phyloP scores from a whole-genome alignment of 1,284 basidiomycete genomes.

The Xerocomus nothofagi region DNA sequence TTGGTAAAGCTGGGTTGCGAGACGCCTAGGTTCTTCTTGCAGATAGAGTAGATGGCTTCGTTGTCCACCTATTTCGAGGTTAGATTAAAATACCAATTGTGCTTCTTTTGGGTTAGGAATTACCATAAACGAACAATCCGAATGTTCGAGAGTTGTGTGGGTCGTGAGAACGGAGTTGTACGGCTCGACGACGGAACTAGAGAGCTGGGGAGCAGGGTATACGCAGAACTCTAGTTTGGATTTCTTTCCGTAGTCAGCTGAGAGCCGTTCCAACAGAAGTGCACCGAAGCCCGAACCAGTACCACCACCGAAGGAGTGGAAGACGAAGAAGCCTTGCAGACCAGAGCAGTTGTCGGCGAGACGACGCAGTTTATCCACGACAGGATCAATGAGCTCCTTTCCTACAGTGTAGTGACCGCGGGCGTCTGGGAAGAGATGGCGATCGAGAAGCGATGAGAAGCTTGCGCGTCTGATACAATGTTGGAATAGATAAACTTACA shows the following conservation, averaged over 20 bases:
- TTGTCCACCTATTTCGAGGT: conserved; percentile 75
- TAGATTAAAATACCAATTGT: conserved; percentile 2
- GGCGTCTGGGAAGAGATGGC: conserved; percentile 64
- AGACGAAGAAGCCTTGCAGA: conserved; percentile 99
- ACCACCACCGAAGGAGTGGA: conserved; percentile 99
- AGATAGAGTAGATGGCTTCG: conserved; percentile 98
- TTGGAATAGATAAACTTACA: conserved; percentile 55
- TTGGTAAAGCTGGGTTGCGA: conserved; percentile 89
- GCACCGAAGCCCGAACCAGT: conserved; percentile 99
- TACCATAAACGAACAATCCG: conserved; percentile 99
- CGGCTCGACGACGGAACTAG: conserved; percentile 97
- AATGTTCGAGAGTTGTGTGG: conserved; percentile 98
- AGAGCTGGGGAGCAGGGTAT: conserved; percentile 93
- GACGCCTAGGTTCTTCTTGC: conserved; percentile 93
- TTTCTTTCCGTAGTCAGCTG: conserved; percentile 99
- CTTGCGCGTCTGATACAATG: conserved; percentile 17
- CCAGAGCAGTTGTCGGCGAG: conserved; percentile 98
- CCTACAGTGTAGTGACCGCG: conserved; percentile 98
- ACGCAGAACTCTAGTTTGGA: conserved; percentile 99
- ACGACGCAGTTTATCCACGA: conserved; percentile 95
- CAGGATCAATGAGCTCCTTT: conserved; percentile 90
- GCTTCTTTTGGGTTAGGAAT: conserved; percentile 6
- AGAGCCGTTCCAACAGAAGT: conserved; percentile 92
- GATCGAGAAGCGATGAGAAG: conserved; percentile 15
- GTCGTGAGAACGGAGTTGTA: conserved; percentile 99